Evolutionary conservation across 2,329 filamentous ascomycete genomes (phyloP).

Genomic region (Periconia sp.): DNA sequence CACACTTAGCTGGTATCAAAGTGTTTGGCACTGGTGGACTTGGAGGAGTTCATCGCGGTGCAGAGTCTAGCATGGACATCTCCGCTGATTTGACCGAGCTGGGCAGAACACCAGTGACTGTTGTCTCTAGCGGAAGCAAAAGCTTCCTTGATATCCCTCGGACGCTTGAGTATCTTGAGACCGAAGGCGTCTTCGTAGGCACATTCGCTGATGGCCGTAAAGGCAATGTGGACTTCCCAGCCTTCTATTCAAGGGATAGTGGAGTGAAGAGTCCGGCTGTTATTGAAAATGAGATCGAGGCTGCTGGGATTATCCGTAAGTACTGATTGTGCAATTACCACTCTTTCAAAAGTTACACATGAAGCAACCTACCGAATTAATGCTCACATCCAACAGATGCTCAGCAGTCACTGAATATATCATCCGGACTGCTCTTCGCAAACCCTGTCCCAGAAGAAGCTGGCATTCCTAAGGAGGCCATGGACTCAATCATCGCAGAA

Average conservation of each 20-base stretch:
- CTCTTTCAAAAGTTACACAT: no score
- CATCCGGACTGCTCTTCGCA: conserved; percentile 83
- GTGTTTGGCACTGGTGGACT: conserved; percentile 95
- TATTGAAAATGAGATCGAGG: conserved; percentile 77
- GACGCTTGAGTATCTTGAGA: conserved; percentile 82
- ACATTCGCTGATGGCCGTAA: conserved; percentile 86
- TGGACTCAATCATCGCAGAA: conserved; percentile 49
- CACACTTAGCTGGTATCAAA: conserved; percentile 83
- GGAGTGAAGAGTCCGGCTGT: conserved; percentile 78
- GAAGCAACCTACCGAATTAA: background rate
- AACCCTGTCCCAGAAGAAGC: conserved; percentile 80
- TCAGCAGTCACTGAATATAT: conserved; percentile 73
- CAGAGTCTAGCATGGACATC: conserved; percentile 85
- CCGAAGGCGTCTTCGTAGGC: conserved; percentile 77
- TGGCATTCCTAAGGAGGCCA: conserved; percentile 67
- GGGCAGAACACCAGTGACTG: conserved; percentile 84
- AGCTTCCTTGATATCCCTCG: conserved; percentile 92
- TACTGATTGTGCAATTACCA: no score
- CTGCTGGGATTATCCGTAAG: conserved; percentile 82
- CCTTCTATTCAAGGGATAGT: conserved; percentile 91
- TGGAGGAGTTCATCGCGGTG: conserved; percentile 91
- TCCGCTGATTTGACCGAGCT: conserved; percentile 96
- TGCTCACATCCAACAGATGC: conserved; percentile 58
- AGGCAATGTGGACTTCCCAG: conserved; percentile 81
- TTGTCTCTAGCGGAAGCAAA: conserved; percentile 91